Evolutionary conservation across 495 filamentous ascomycete species (phyloP).

Genomic region (Paragyromitra xinjiangensis): DNA sequence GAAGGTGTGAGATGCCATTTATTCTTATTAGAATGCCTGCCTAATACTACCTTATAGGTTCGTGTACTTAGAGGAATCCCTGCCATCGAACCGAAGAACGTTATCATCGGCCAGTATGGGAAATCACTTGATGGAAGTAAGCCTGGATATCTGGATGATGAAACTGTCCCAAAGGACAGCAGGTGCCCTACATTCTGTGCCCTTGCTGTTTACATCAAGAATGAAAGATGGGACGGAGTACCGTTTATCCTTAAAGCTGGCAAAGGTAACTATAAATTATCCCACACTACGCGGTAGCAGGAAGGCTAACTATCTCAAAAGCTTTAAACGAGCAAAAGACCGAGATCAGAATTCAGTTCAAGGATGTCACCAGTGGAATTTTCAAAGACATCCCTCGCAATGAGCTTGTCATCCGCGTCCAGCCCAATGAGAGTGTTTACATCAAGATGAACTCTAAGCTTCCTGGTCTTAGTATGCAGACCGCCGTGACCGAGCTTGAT

Average conservation of each 20-base stretch:
- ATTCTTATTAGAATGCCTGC: background rate
- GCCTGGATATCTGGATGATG: conserved; percentile 97
- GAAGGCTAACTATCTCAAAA: conserved; percentile 49
- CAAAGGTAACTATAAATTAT: conserved; percentile 69
- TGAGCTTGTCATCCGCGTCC: conserved; percentile 98
- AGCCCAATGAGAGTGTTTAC: conserved; percentile 99
- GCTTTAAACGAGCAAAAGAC: conserved; percentile 99
- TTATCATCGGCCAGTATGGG: conserved; percentile 99
- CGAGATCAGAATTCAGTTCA: conserved; percentile 99
- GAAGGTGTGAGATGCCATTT: conserved; percentile 69
- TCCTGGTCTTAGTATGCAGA: conserved; percentile 98
- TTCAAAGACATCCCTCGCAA: conserved; percentile 99
- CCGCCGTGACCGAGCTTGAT: conserved; percentile 97
- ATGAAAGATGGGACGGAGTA: conserved; percentile 99
- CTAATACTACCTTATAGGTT: conserved; percentile 59
- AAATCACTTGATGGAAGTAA: conserved; percentile 96
- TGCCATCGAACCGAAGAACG: conserved; percentile 98
- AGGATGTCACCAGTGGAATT: conserved; percentile 98
- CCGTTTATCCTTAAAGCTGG: conserved; percentile 99
- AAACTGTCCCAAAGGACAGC: conserved; percentile 96
- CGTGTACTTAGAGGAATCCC: conserved; percentile 93
- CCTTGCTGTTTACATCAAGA: conserved; percentile 97
- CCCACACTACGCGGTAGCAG: background rate
- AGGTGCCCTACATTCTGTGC: conserved; percentile 98
- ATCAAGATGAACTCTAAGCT: conserved; percentile 99